These are phyloP conservation scores for Volvariella volvacea DNA, from an alignment of 1,284 basidiomycete genomes.

Conservation along the genomic window DNA sequence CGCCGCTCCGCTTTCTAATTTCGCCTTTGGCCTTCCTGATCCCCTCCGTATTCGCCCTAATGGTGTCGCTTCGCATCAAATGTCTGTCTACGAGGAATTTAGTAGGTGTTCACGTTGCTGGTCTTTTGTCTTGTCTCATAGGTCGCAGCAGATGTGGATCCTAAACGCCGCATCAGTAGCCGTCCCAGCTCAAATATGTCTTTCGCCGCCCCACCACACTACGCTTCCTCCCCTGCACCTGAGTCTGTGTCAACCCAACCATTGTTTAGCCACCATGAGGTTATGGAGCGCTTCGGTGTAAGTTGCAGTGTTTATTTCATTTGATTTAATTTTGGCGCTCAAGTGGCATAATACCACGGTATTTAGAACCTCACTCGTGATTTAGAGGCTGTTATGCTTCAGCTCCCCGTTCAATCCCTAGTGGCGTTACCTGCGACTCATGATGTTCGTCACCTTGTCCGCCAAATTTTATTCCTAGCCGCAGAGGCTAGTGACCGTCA, in stretches of 20 bases:
- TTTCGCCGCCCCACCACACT: conserved; percentile 28
- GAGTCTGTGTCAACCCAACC: conserved; percentile 26
- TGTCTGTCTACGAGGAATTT: conserved; percentile 95
- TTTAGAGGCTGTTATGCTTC: conserved; percentile 71
- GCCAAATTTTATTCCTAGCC: conserved; percentile 77
- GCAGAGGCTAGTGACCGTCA: conserved; percentile 74
- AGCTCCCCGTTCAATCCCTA: conserved; percentile 62
- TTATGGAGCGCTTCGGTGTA: conserved; percentile 74
- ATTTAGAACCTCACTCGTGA: conserved; percentile 63
- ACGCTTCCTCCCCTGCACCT: conserved; percentile 46
- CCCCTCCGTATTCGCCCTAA: conserved; percentile 80
- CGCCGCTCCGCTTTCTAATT: conserved; percentile 64
- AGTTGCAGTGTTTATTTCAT: conserved; percentile 15
- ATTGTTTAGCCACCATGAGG: conserved; percentile 57
- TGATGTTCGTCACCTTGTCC: conserved; percentile 79
- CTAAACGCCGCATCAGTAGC: conserved; percentile 49
- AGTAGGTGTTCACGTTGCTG: conserved; percentile 34
- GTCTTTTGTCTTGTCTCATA: conserved; percentile 6
- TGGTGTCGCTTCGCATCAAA: conserved; percentile 80
- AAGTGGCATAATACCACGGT: not conserved
- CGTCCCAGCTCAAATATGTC: conserved; percentile 53
- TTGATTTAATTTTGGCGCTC: conserved; percentile 1
- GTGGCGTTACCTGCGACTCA: conserved; percentile 73
- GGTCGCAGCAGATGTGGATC: conserved; percentile 34
- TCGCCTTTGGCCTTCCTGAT: conserved; percentile 81